Conservation (phyloP, 163 green algal species). For the Scenedesmus sp. region DNA sequence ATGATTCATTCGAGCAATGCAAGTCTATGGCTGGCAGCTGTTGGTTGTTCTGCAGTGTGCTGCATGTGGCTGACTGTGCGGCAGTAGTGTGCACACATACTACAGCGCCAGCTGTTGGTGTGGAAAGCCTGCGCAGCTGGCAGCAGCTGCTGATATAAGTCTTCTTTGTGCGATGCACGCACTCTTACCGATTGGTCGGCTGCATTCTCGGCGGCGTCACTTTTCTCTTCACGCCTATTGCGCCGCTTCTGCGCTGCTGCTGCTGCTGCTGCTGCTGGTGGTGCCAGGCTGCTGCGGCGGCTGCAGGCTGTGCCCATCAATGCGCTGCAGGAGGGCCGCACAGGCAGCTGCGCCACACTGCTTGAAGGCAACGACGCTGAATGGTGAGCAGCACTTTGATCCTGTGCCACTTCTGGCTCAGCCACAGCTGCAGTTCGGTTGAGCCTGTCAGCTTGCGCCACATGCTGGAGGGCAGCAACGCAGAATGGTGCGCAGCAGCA, state of each 20-base stretch:
- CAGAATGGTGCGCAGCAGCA: neutral
- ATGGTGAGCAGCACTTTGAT: neutral
- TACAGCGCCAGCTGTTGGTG: no score
- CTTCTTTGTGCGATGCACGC: no score
- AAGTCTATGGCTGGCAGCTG: no score
- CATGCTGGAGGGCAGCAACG: neutral
- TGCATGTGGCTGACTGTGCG: no score
- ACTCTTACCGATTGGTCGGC: no score
- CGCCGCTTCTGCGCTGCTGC: neutral
- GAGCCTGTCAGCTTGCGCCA: neutral
- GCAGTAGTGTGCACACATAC: no score
- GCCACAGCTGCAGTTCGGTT: no score
- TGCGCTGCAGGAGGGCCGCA: neutral
- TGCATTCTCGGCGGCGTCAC: no score
- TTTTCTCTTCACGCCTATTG: neutral
- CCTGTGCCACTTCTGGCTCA: no score
- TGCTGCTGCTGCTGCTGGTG: neutral
- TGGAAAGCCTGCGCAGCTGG: no score
- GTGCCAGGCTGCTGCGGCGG: neutral
- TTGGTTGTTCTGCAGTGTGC: no score
- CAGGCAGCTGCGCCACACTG: neutral
- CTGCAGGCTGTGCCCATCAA: slow-evolving; percentile 8
- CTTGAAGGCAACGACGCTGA: neutral
- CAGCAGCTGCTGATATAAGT: no score
- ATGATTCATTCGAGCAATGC: neutral